phyloP scores from a whole-genome alignment of 257 asterid genomes.

The Salvia rosmarinus region DNA sequence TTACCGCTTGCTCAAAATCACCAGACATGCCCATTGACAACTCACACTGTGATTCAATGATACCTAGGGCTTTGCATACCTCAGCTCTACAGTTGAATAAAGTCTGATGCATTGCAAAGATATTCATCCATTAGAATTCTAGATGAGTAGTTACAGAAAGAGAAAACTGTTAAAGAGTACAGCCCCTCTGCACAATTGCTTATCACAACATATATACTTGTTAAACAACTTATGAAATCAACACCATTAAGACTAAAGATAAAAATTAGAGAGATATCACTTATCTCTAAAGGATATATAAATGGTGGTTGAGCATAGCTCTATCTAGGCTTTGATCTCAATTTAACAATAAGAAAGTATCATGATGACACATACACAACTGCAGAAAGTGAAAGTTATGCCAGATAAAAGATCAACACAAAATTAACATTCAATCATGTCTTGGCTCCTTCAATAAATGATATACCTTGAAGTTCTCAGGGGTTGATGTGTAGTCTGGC shows the following conservation, averaged over 20 bases:
- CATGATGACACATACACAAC: neutral
- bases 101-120: conserved; percentile 43
- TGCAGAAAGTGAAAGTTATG: neutral
- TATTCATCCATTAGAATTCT: conserved; percentile 20
- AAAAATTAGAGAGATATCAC: conserved; percentile 3
- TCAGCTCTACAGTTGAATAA: conserved; percentile 72
- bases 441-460: neutral
- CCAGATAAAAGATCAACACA: conserved; percentile 9
- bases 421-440: conserved; percentile 1
- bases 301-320: neutral
- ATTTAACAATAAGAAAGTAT: neutral
- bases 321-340: conserved; percentile 1
- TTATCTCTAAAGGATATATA: neutral
- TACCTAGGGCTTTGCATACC: conserved; percentile 73
- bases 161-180: neutral
- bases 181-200: neutral
- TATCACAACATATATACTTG: neutral
- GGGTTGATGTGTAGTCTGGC: conserved; percentile 91
- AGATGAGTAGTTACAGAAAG: neutral
- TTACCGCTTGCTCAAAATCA: conserved; percentile 89
- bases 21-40: conserved; percentile 96
- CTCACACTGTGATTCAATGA: conserved; percentile 66
- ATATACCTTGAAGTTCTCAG: conserved; percentile 77
- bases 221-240: conserved; percentile 5
- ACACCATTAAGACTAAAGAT: neutral